phyloP scores from a whole-genome alignment of 2,329 filamentous ascomycete species.

The Amylocarpus encephaloides region DNA sequence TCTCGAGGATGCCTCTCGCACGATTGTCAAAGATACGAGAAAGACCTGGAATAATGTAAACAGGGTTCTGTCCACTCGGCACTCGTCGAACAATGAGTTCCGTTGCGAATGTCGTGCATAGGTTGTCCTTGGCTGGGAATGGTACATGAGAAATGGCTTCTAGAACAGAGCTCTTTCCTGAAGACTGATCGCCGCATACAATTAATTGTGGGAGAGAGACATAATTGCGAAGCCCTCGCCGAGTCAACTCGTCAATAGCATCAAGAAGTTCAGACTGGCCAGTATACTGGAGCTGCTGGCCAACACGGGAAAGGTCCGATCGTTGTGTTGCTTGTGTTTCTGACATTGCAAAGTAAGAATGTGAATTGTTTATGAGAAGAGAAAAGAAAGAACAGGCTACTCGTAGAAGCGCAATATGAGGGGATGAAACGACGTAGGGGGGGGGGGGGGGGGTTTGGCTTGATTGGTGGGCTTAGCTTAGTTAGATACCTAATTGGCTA shows the following conservation, averaged over 20 bases:
- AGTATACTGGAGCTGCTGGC: background rate
- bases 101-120: slow-evolving; percentile 39
- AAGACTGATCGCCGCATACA: slow-evolving; percentile 23
- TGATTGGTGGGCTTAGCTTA: background rate
- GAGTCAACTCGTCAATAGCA: background rate
- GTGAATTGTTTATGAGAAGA: background rate
- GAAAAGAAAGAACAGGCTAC: background rate
- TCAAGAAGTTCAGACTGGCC: background rate
- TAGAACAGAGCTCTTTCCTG: slow-evolving; percentile 32
- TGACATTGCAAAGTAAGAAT: background rate
- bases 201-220: slow-evolving; percentile 30
- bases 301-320: background rate
- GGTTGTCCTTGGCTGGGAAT: slow-evolving; percentile 33
- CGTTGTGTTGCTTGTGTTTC: background rate
- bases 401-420: too few relatives aligned
- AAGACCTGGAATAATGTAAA: background rate
- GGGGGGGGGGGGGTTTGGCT: background rate
- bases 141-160: slow-evolving; percentile 32
- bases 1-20: background rate
- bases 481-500: background rate
- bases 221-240: slow-evolving; percentile 2
- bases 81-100: slow-evolving; percentile 32
- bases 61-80: background rate
- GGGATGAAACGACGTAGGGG: background rate
- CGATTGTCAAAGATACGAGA: background rate